phyloP scores from a whole-genome alignment of 2,329 filamentous ascomycete species.

The Colletotrichum camelliae region DNA sequence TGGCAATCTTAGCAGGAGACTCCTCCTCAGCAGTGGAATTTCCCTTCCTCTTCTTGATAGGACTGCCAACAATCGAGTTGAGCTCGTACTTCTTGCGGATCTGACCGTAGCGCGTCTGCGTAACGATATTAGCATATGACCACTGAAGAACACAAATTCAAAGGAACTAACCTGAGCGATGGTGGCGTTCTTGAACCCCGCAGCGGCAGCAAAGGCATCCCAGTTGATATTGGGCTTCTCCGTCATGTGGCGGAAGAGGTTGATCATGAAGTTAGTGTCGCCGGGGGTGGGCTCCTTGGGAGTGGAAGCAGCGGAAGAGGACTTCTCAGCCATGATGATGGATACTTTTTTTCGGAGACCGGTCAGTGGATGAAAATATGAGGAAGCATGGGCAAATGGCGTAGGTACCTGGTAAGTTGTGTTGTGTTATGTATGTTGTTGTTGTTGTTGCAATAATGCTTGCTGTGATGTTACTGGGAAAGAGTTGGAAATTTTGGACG shows the following conservation, averaged over 20 bases:
- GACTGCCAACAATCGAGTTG: conserved; percentile 25
- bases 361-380: neutral
- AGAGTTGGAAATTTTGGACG: neutral
- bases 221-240: conserved; percentile 54
- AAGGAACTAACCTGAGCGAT: conserved; percentile 47
- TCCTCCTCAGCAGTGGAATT: neutral
- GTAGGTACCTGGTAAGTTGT: neutral
- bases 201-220: conserved; percentile 46
- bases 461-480: neutral
- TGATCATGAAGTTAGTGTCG: conserved; percentile 50
- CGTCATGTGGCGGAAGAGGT: conserved; percentile 47
- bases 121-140: neutral
- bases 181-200: conserved; percentile 49
- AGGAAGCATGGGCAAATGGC: neutral
- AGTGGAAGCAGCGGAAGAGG: conserved; percentile 12
- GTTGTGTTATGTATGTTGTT: neutral
- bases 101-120: conserved; percentile 52
- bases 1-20: conserved; percentile 17
- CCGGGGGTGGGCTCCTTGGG: conserved; percentile 42
- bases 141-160: neutral
- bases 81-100: conserved; percentile 48
- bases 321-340: conserved; percentile 32
- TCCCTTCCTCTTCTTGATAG: neutral
- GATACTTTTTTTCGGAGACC: neutral
- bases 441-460: neutral